These are phyloP conservation scores for Iris pallida DNA, from an alignment of 116 monocot genomes.

Conservation along the genomic window DNA sequence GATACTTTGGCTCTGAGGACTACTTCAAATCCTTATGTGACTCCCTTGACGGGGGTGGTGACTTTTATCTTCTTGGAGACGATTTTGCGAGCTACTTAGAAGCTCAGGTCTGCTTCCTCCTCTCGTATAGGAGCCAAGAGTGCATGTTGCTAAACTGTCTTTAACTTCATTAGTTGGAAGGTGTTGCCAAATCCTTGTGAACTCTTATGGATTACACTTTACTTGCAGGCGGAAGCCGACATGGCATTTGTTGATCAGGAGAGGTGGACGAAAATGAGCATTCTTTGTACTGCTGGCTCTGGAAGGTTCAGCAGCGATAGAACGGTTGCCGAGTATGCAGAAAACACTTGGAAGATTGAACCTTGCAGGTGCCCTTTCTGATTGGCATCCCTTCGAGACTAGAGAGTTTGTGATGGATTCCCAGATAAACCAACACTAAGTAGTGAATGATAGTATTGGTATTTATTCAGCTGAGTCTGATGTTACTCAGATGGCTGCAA, in stretches of 20 bases:
- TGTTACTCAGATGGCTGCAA: too few relatives aligned
- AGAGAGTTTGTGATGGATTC: too few relatives aligned
- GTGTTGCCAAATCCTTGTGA: not conserved
- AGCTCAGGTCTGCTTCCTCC: constrained; percentile 22
- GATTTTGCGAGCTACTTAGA: constrained; percentile 30
- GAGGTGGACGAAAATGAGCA: constrained; percentile 38
- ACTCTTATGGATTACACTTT: not conserved
- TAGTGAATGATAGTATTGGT: too few relatives aligned
- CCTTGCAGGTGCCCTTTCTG: constrained; percentile 13
- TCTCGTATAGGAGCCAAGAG: not conserved
- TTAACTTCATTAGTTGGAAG: not conserved
- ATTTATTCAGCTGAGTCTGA: too few relatives aligned
- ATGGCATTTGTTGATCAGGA: constrained; percentile 31
- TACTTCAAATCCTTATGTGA: constrained; percentile 38
- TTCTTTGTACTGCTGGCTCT: constrained; percentile 30
- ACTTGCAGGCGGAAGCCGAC: constrained; percentile 31
- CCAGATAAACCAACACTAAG: too few relatives aligned
- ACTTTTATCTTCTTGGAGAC: constrained; percentile 32
- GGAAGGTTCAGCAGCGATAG: constrained; percentile 26
- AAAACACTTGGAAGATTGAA: constrained; percentile 9
- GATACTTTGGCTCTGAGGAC: constrained; percentile 27
- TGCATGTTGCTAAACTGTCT: too few relatives aligned
- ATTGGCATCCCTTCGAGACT: not conserved
- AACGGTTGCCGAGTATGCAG: constrained; percentile 5
- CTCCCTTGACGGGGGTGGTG: constrained; percentile 17